Evolutionary conservation across 305 asterid genomes (phyloP), one percentile per base, ranked within the genome.

Genomic region (Fraxinus floribunda): DNA sequence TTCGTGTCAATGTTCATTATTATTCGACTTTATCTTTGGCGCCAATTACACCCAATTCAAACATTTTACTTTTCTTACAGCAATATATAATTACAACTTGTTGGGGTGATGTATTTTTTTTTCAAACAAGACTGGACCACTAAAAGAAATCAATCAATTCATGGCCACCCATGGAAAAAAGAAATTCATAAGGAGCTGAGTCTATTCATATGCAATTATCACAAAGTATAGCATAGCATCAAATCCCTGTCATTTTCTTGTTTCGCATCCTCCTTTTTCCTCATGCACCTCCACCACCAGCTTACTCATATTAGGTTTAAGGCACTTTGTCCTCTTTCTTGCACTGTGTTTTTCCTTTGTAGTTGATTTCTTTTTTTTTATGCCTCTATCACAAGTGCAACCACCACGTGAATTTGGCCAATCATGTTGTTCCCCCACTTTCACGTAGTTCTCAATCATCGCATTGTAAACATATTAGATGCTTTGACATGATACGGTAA

Each of bases 321-420:
- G 72, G 24, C 81, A 70, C 74, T 71, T 62, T 82, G 84, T 82
- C 83, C 83, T 78, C 35, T 11, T 60, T 80, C 78, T 64, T 15
- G 32, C 20, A 26, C 6, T 32, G 24, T 71, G 75, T 71, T 32
- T 32, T 71, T 13, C 44, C 39, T 73, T n/a, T 64, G n/a, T 16
- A 55, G 79, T 82, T 39, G 77, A 62, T 84, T 66, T 82, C 83
- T 18, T 75, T 76, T 20, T 20, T 70, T n/a, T 39, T n/a, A 32
- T 52, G 74, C n/a, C 76, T 64, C 78, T 75, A 24, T 80, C 24
- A 15, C 76, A 79, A 60, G 81, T 78, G 82, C 81, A 86, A 82
- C 84, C 86, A 86, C 84, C 89, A 85, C 89, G 91, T 88, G 89
- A 86, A 81, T 26, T 68, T 18, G 68, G 80, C n/a, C 87, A 83